Conservation (phyloP, 257 asterid genomes). For the Ocimum tenuiflorum region DNA sequence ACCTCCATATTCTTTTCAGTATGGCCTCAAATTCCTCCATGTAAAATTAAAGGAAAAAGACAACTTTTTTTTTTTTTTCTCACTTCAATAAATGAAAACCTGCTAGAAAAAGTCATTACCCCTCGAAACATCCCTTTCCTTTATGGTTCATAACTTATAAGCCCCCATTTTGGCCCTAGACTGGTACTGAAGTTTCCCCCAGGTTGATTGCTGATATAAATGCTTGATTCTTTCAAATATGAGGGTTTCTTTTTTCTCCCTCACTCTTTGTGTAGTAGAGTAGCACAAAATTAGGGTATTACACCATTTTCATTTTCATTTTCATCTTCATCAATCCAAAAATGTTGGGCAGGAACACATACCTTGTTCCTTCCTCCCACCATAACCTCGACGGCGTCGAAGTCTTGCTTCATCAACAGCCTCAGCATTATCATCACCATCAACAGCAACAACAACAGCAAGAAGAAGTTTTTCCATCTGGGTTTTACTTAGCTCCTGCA, state of each 20-base stretch:
- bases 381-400: constrained; percentile 28
- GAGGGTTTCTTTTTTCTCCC: not conserved
- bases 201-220: constrained; percentile 16
- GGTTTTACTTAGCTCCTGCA: constrained; percentile 21
- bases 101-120: constrained; percentile 15
- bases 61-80: constrained; percentile 6
- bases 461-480: constrained; percentile 22
- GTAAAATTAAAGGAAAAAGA: constrained; percentile 4
- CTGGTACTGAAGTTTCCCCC: not conserved
- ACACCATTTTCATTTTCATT: no score
- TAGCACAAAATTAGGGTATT: constrained; percentile 19
- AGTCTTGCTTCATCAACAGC: constrained; percentile 27
- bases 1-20: not conserved
- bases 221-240: constrained; percentile 4
- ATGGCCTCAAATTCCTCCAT: constrained; percentile 15
- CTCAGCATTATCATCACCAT: constrained; percentile 1
- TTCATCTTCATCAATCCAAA: not conserved
- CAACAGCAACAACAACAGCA: constrained; percentile 8
- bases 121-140: constrained; percentile 26
- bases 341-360: constrained; percentile 43
- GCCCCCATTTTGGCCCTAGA: not conserved
- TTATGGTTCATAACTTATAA: constrained; percentile 19
- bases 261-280: not conserved
- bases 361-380: constrained; percentile 26
- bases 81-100: constrained; percentile 10